A percentile compares a stretch with the other conserved stretches of the same genome.
phyloP scores from a whole-genome alignment of 2,329 filamentous ascomycete genomes.

The Paracoccidioides brasiliensis region DNA sequence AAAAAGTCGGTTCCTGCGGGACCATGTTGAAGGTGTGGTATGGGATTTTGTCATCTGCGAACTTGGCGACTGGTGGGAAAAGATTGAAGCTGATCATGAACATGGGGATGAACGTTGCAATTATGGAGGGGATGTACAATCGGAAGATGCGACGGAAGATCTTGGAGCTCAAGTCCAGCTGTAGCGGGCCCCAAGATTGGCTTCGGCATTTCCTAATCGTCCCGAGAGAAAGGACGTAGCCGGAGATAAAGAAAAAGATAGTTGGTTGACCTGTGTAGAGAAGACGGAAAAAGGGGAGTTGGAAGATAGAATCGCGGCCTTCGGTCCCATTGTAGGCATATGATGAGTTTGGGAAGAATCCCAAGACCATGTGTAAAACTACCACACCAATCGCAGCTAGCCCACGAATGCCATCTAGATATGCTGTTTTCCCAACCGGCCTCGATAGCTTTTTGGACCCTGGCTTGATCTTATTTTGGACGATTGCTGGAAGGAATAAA shows the following conservation, averaged over 20 bases:
- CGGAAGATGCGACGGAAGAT: slow-evolving; percentile 33
- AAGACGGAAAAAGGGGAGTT: slow-evolving; percentile 31
- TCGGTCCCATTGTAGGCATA: slow-evolving; percentile 7
- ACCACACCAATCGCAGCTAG: slow-evolving; percentile 14
- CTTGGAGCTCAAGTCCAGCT: slow-evolving; percentile 27
- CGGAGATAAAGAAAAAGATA: slow-evolving; percentile 37
- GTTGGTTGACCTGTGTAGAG: slow-evolving; percentile 33
- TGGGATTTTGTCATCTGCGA: slow-evolving; percentile 20
- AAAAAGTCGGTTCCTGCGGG: slow-evolving; percentile 30
- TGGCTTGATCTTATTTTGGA: not conserved
- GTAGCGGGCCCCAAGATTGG: slow-evolving; percentile 27
- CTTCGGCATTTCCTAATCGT: slow-evolving; percentile 28
- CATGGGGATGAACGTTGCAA: slow-evolving; percentile 28
- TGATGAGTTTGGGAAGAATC: slow-evolving; percentile 8
- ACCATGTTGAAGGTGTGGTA: slow-evolving; percentile 29
- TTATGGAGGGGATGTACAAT: slow-evolving; percentile 30
- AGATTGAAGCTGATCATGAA: slow-evolving; percentile 30
- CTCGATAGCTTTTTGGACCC: not conserved
- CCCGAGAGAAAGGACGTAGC: slow-evolving; percentile 35
- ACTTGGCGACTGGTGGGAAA: slow-evolving; percentile 26
- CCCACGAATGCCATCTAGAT: slow-evolving; percentile 17
- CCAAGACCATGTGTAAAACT: slow-evolving; percentile 8
- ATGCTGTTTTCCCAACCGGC: slow-evolving; percentile 11
- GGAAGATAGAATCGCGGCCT: slow-evolving; percentile 18
- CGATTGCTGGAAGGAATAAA: not conserved